Evolutionary conservation across 169 alveolate genomes (phyloP).

Genomic region (Plasmodium knowlesi): DNA sequence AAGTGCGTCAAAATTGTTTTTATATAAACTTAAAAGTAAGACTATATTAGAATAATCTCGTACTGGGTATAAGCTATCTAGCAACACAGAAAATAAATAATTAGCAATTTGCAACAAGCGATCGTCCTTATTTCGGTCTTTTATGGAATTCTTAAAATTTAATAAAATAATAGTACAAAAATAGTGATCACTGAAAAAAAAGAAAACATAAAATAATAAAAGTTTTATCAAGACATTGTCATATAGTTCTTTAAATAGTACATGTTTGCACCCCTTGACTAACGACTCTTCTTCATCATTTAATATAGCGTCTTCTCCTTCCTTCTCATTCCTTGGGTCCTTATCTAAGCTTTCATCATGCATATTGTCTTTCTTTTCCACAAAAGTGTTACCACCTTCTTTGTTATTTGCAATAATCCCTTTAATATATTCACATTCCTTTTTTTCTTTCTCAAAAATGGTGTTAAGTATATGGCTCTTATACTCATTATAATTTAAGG

Average conservation of each 20-base stretch:
- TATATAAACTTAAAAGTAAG: slow-evolving; percentile 44
- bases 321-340: slow-evolving; percentile 12
- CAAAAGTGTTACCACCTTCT: background rate
- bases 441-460: slow-evolving; percentile 67
- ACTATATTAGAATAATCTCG: slow-evolving; percentile 60
- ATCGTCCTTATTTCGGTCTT: slow-evolving; percentile 23
- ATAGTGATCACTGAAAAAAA: slow-evolving; percentile 67
- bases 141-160: slow-evolving; percentile 28
- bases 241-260: slow-evolving; percentile 64
- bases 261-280: background rate
- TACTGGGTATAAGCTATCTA: slow-evolving; percentile 45
- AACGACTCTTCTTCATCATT: background rate
- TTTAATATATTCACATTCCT: slow-evolving; percentile 52
- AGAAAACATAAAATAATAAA: slow-evolving; percentile 63
- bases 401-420: slow-evolving; percentile 15
- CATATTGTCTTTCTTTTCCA: background rate
- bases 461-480: slow-evolving; percentile 23
- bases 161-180: slow-evolving; percentile 60
- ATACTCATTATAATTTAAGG: slow-evolving; percentile 32
- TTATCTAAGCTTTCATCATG: slow-evolving; percentile 8
- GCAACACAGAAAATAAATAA: slow-evolving; percentile 53
- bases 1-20: slow-evolving; percentile 26
- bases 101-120: slow-evolving; percentile 5
- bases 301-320: background rate
- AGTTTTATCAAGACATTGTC: slow-evolving; percentile 26